Evolutionary conservation across 140 eudicot genomes (phyloP), one percentile per base, ranked within the genome.

Genomic region (Flaveria floridana): DNA sequence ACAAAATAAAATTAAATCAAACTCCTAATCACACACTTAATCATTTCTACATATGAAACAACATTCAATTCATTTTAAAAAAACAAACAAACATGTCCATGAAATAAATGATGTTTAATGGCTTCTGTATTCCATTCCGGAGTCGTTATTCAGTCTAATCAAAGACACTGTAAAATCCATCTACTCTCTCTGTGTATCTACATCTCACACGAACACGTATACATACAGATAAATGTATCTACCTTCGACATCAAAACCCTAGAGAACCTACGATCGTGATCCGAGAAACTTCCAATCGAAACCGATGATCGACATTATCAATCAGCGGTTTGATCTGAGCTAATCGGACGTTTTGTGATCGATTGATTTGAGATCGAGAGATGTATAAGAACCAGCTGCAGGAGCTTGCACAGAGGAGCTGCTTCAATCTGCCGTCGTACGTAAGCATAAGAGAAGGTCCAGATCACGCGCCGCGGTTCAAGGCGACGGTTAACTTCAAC

Each of bases 341-440:
- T 59, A 62, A 44, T 55, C 12, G 9, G 34, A 14, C 21, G 30
- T n/a, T 30, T 37, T 39, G 39, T 53, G 42, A 1, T 28, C 21
- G 18, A 73, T 67, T 47, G 71, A 28, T 47, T 68, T 11, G 51
- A 58, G 74, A 71, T 52, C 20, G 52, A 75, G 83, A 80, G 80
- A 89, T 89, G 96, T 89, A 89, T 76, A 86, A 89, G 87, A 89
- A 86, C 82, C 92, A 86, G 87, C 85, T 89, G n/a, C 92, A 86
- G 72, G 91, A 86, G 84, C 79, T 89, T 75, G 96, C 96, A 52
- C 96, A 89, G 72, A 73, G 92, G 80, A 89, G 96, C 86, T 89
- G 96, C 83, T 85, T 89, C 42, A 89, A 86, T 41, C 65, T 86
- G 64, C 96, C 96, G 13, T 85, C 96, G 23, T 89, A 86, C 61